Conservation (phyloP, 768 basidiomycete species). For the Pseudohyphozyma bogoriensis region DNA sequence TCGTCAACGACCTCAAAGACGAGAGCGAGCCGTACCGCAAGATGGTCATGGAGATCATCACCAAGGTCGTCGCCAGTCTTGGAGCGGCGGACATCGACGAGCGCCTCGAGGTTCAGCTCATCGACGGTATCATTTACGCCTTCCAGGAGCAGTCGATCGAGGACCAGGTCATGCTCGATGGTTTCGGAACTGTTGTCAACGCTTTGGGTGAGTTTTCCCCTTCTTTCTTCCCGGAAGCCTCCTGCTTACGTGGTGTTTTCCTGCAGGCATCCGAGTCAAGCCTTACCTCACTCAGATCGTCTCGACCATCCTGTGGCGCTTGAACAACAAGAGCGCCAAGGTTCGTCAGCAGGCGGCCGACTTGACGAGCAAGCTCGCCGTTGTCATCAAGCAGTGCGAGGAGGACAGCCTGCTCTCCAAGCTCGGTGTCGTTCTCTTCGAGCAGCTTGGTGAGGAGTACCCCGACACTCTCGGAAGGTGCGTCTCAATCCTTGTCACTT, state of each 20-base stretch:
- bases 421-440: constrained; percentile 89
- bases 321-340: constrained; percentile 99
- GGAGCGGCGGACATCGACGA: constrained; percentile 98
- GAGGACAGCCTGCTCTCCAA: constrained; percentile 93
- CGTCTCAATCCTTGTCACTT: constrained; percentile 11
- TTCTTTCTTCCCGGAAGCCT: neutral
- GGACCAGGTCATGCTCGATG: constrained; percentile 98
- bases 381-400: constrained; percentile 97
- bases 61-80: constrained; percentile 81
- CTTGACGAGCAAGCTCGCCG: constrained; percentile 83
- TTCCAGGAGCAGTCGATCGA: constrained; percentile 99
- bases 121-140: constrained; percentile 97
- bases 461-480: constrained; percentile 85
- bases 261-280: constrained; percentile 77
- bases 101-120: constrained; percentile 80
- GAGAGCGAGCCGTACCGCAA: constrained; percentile 50
- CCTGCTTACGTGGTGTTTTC: neutral
- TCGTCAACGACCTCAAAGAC: constrained; percentile 78
- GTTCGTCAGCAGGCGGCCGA: constrained; percentile 99
- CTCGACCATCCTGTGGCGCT: constrained; percentile 95
- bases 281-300: constrained; percentile 98
- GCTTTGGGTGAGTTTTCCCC: constrained; percentile 52
- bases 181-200: constrained; percentile 94
- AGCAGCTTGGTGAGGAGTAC: constrained; percentile 98
- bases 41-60: constrained; percentile 99